Evolutionary conservation across 1,284 basidiomycete genomes (phyloP), one percentile per base, ranked within the genome.

Genomic region (Bjerkandera adusta): DNA sequence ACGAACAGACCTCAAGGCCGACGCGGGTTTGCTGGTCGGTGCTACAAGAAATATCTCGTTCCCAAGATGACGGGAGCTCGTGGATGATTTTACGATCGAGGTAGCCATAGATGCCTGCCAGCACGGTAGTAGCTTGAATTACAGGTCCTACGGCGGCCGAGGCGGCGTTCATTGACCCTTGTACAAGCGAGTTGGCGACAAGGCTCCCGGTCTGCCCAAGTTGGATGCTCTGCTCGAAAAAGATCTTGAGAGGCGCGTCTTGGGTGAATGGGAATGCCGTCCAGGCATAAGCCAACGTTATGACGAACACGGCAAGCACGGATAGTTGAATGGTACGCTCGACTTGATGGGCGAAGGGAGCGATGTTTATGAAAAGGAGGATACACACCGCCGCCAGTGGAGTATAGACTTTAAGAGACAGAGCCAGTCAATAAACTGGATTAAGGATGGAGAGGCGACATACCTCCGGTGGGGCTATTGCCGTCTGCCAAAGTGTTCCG

Each of bases 401-500:
- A 4, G 64, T 58, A 55, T 85, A 87, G 1, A 83, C 85, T 84
- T 52, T 4, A 44, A 15, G 24, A 13, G 3, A 8, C 21, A 7
- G 1, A 36, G n/a, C n/a, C n/a, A n/a, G n/a, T n/a, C n/a, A n/a
- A 32, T 18, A 11, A 18, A 16, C 33, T 4, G 4, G n/a, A n/a
- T n/a, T n/a, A n/a, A n/a, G n/a, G n/a, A 34, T 29, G 12, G 11
- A 20, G 22, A 1, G 35, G 2, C 22, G 7, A 68, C 78, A 65
- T 52, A 81, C 82, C 72, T 29, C 59, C 49, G 29, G 60, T 54
- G 3, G 78, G 68, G 33, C 66, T 68, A 38, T 72, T 79, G 27
- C 85, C 85, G 56, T 89, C 85, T 0, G 72, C 69, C 20, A 87
- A 61, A 1, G 81, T 82, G 61, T 87, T 82, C 7, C 70, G 57